Base-by-base conservation (phyloP, 306 rosid genomes). In the Vicia sativa region DNA sequence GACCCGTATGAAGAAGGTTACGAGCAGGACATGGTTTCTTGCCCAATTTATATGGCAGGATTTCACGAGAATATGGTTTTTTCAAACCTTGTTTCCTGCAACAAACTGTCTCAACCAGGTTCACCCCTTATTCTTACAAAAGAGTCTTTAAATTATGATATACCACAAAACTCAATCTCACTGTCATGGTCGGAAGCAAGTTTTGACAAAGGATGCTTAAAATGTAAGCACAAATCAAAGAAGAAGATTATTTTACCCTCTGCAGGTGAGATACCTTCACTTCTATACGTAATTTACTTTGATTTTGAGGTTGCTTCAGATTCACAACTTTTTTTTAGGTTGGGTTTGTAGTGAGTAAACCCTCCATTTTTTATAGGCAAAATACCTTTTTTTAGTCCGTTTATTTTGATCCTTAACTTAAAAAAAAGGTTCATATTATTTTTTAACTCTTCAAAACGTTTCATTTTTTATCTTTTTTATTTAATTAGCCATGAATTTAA, bases 221-320 rank as follows among this genome's bases (percentile, higher is more conserved):
- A n/a, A 45, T 45, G 52, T 14, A 45, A 45, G 52, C 19, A 45
- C 52, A 45, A n/a, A 14, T 14, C 52, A 45, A 45, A 45, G 52
- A 43, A 43, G 16, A 44, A 44, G n/a, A n/a, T 45, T 14, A 45
- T 45, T 45, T 45, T 45, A 45, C 2, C 11, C 21, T 2, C 52
- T 2, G 52, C 4, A 45, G 52, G 52, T 45, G 9, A 15, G 52
- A 45, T 0, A 14, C 3, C 9, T 45, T n/a, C 8, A 14, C 52
- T 6, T 45, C 4, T 14, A 2, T n/a, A 15, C 10, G 14, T 44
- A 6, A 44, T n/a, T 44, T 45, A 1, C 9, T 6, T 14, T 45
- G 21, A n/a, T n/a, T n/a, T n/a, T n/a, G n/a, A n/a, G n/a, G n/a
- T n/a, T n/a, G n/a, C n/a, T n/a, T n/a, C n/a, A n/a, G n/a, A n/a